Evolutionary conservation across 345 rosid species (phyloP).

Genomic region (Eucalyptus sp.): DNA sequence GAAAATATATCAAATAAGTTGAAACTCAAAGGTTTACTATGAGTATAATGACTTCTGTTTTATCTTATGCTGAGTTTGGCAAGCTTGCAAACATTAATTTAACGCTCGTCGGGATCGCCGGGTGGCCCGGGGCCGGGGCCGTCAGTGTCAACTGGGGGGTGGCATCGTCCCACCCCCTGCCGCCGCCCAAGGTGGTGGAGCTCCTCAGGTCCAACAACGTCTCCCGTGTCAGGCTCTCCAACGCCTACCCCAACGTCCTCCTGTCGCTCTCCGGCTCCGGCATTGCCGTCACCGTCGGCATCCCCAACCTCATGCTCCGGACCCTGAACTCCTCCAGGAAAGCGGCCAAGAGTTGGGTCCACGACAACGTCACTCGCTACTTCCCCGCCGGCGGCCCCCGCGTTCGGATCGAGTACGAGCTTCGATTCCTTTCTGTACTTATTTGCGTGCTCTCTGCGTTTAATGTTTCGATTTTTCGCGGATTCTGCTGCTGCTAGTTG

Average conservation of each 20-base stretch:
- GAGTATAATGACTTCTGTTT: too few species aligned
- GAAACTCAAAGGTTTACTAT: too few species aligned
- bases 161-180: constrained; percentile 62
- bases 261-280: constrained; percentile 68
- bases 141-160: constrained; percentile 84
- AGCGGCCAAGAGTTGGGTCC: constrained; percentile 82
- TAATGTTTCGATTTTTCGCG: background rate
- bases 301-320: constrained; percentile 54
- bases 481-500: background rate
- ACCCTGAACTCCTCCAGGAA: constrained; percentile 60
- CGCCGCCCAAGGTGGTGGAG: constrained; percentile 69
- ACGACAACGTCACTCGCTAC: constrained; percentile 95
- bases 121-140: constrained; percentile 1
- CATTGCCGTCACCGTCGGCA: constrained; percentile 57
- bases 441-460: background rate
- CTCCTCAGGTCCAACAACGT: constrained; percentile 77
- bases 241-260: constrained; percentile 64
- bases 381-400: constrained; percentile 26
- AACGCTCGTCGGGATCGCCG: background rate
- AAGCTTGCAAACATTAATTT: too few species aligned
- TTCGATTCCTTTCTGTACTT: background rate
- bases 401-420: constrained; percentile 59
- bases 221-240: constrained; percentile 59
- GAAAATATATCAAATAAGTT: too few species aligned
- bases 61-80: too few species aligned